These are phyloP conservation scores for Besnoitia besnoiti DNA, from an alignment of 169 alveolate species.

Conservation along the genomic window DNA sequence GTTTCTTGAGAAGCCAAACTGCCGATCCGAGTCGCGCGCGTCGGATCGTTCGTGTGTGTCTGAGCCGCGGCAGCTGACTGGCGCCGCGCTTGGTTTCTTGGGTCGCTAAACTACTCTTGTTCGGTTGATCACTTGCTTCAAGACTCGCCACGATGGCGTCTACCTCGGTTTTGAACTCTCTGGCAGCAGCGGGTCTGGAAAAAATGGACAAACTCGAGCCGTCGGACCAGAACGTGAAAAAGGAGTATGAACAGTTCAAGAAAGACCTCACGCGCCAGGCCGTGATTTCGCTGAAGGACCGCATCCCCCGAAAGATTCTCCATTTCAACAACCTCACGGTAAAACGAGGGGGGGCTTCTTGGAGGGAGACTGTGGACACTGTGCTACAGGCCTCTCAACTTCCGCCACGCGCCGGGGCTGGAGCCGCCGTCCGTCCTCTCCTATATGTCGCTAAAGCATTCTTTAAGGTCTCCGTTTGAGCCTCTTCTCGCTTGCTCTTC, in stretches of 20 bases:
- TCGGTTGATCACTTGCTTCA: no score
- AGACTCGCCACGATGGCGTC: background rate
- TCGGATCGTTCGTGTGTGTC: background rate
- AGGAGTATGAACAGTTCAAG: slow-evolving; percentile 81
- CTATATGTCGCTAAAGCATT: no score
- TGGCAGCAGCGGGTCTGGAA: slow-evolving; percentile 37
- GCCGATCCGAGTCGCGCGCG: no score
- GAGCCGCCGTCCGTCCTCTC: no score
- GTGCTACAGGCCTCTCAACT: no score
- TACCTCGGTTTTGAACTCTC: slow-evolving; percentile 20
- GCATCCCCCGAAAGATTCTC: slow-evolving; percentile 86
- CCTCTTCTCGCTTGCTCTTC: no score
- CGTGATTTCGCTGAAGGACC: slow-evolving; percentile 80
- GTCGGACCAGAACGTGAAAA: slow-evolving; percentile 77
- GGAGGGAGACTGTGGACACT: no score
- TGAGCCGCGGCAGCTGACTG: background rate
- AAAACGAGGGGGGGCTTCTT: slow-evolving; percentile 39
- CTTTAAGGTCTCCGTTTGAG: no score
- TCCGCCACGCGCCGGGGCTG: no score
- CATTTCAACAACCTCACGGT: slow-evolving; percentile 82
- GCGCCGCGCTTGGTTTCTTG: no score
- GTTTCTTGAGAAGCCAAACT: no score
- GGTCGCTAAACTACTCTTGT: no score
- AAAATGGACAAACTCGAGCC: slow-evolving; percentile 84
- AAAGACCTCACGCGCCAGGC: slow-evolving; percentile 86